Conservation (phyloP, 2,329 filamentous ascomycete species). For the Penicillium sp. region DNA sequence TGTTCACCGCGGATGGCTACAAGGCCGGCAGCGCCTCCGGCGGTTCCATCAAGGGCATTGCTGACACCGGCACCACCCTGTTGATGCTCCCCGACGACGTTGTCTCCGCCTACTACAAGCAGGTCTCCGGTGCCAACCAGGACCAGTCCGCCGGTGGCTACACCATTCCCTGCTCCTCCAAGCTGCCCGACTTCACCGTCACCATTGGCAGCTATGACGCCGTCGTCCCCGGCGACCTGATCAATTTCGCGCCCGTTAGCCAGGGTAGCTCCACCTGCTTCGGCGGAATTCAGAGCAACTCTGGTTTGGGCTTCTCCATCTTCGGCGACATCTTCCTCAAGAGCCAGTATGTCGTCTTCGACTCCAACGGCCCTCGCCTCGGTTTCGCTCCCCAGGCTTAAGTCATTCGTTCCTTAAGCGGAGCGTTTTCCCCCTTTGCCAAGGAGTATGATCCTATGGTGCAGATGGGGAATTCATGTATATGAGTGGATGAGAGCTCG, state of each 20-base stretch:
- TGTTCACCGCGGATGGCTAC: conserved; percentile 58
- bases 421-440: conserved; percentile 1
- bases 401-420: neutral
- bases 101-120: conserved; percentile 59
- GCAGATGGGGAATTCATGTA: neutral
- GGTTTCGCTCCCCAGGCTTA: conserved; percentile 49
- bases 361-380: conserved; percentile 50
- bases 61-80: conserved; percentile 68
- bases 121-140: conserved; percentile 54
- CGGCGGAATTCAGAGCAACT: conserved; percentile 69
- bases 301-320: conserved; percentile 62
- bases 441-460: neutral
- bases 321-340: conserved; percentile 80
- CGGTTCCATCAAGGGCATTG: conserved; percentile 54
- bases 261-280: conserved; percentile 57
- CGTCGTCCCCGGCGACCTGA: conserved; percentile 53
- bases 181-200: conserved; percentile 55
- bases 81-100: conserved; percentile 57
- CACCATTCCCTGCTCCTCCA: conserved; percentile 52
- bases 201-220: conserved; percentile 51
- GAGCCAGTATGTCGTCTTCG: conserved; percentile 71
- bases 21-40: conserved; percentile 49
- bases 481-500: conserved; percentile 1
- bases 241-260: conserved; percentile 53
- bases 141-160: conserved; percentile 53